Percentiles rank a stretch among this genome's conserved stretches.
Conservation (phyloP, 257 asterid species). For the Haberlea rhodopensis region DNA sequence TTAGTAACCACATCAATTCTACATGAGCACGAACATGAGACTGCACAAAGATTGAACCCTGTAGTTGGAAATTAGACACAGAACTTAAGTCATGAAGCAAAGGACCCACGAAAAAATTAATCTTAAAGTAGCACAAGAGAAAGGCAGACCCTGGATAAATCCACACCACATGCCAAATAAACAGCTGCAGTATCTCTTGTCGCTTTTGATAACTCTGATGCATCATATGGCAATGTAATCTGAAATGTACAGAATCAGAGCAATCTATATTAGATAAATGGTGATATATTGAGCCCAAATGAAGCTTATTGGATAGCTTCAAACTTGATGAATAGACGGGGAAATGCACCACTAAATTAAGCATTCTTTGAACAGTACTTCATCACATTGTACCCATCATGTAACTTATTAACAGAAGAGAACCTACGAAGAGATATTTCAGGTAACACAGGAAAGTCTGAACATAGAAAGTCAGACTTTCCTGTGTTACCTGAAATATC, state of each 20-base stretch:
- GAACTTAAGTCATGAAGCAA: constrained; percentile 12
- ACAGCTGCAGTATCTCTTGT: constrained; percentile 95
- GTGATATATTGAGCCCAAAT: constrained; percentile 3
- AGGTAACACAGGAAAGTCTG: constrained; percentile 11
- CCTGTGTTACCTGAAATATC: constrained; percentile 7
- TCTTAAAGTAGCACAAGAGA: constrained; percentile 19
- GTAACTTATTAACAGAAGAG: constrained; percentile 10
- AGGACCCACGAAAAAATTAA: constrained; percentile 6
- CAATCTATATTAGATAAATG: constrained; percentile 6
- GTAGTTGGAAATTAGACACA: constrained; percentile 33
- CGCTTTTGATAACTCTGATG: constrained; percentile 71
- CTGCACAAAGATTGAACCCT: constrained; percentile 99
- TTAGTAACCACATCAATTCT: constrained; percentile 93
- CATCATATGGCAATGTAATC: constrained; percentile 85
- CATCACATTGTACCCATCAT: constrained; percentile 7
- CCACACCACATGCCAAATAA: constrained; percentile 97
- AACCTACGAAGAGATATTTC: no score
- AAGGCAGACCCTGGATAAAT: constrained; percentile 67
- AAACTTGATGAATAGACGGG: no score
- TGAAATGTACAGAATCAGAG: constrained; percentile 30
- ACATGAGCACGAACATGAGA: constrained; percentile 95
- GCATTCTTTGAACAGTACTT: not conserved
- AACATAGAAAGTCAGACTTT: constrained; percentile 11
- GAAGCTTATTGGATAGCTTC: constrained; percentile 6
- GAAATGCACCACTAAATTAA: constrained; percentile 15